Evolutionary conservation across 495 filamentous ascomycete genomes (phyloP).

Genomic region (Darksidea phi): DNA sequence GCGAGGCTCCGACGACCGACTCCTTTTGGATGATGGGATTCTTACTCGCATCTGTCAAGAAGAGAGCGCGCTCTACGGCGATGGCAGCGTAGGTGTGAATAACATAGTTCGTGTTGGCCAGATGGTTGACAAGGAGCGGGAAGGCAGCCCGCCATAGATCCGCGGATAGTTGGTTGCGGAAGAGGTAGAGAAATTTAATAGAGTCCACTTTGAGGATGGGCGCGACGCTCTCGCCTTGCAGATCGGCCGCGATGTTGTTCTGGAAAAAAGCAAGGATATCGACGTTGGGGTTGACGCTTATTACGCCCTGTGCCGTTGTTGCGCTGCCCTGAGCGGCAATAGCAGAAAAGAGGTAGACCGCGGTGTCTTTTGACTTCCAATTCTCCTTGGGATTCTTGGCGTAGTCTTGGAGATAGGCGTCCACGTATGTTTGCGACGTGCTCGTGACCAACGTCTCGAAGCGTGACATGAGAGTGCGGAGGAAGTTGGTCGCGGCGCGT

Average conservation of each 20-base stretch:
- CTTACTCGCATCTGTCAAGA: constrained; percentile 68
- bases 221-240: constrained; percentile 65
- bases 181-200: constrained; percentile 94
- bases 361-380: constrained; percentile 97
- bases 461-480: constrained; percentile 79
- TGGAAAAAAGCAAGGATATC: constrained; percentile 92
- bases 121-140: constrained; percentile 82
- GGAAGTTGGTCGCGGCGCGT: constrained; percentile 89
- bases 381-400: constrained; percentile 61
- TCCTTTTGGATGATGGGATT: constrained; percentile 70
- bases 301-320: constrained; percentile 82
- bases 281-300: constrained; percentile 71
- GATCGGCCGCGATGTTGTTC: constrained; percentile 79
- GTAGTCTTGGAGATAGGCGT: constrained; percentile 71
- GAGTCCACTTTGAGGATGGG: constrained; percentile 94
- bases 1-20: constrained; percentile 74
- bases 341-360: constrained; percentile 89
- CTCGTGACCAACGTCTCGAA: constrained; percentile 81
- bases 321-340: constrained; percentile 87
- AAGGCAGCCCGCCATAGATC: constrained; percentile 85
- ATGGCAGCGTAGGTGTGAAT: constrained; percentile 97
- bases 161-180: constrained; percentile 85
- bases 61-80: constrained; percentile 84
- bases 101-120: constrained; percentile 84
- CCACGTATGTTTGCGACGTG: constrained; percentile 77